Percentiles rank a stretch among this genome's conserved stretches.
These are phyloP conservation scores for Marsdenia floribunda DNA, from an alignment of 257 asterid genomes.

Conservation along the genomic window DNA sequence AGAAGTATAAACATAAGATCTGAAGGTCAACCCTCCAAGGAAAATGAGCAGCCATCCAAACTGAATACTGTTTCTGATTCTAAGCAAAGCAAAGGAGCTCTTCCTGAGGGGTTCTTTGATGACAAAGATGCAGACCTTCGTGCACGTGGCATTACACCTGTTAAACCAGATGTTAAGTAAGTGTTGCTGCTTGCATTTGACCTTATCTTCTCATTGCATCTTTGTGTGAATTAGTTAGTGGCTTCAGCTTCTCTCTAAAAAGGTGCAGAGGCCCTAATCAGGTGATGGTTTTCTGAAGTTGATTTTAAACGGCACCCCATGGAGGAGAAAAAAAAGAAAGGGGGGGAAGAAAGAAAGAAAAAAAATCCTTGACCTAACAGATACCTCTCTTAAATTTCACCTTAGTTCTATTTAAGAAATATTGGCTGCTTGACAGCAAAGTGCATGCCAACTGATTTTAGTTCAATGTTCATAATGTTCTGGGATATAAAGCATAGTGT, in stretches of 20 bases:
- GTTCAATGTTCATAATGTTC: not conserved
- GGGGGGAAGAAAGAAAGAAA: not conserved
- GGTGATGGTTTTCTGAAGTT: not conserved
- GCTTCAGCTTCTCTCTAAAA: not conserved
- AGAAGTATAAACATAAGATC: conserved; percentile 20
- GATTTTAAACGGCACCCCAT: not conserved
- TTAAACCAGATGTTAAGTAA: conserved; percentile 90
- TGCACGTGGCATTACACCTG: conserved; percentile 83
- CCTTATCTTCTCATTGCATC: not conserved
- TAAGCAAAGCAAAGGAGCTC: conserved; percentile 63
- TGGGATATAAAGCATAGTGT: not conserved
- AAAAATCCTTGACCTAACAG: not conserved
- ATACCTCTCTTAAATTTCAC: not conserved
- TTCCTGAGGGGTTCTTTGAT: conserved; percentile 89
- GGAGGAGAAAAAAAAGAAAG: not conserved
- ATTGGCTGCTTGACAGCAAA: not conserved
- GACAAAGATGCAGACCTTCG: conserved; percentile 91
- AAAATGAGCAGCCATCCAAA: conserved; percentile 29
- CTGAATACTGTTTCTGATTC: conserved; percentile 39
- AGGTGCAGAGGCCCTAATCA: not conserved
- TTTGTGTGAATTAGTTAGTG: not conserved
- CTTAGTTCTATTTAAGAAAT: not conserved
- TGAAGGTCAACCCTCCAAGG: conserved; percentile 30
- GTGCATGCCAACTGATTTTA: not conserved
- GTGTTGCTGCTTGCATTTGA: conserved; percentile 23